A percentile compares a stretch with the other conserved stretches of the same genome.
Conservation (phyloP, 805 yeast genomes). For the Ogataea methanolica region DNA sequence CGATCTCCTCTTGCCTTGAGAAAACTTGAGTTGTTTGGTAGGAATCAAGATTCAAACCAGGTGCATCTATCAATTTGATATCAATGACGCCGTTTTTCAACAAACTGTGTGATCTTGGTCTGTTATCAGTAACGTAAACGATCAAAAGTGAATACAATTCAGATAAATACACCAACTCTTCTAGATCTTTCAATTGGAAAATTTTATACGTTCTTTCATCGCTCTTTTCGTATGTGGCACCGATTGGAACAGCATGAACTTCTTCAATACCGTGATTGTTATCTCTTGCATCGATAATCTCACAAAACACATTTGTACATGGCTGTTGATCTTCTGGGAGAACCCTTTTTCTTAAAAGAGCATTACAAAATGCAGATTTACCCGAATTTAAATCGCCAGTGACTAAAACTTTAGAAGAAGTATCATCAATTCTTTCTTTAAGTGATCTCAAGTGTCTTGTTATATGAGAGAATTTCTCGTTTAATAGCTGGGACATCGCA, state of each 20-base stretch:
- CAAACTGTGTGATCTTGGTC: constrained; percentile 64
- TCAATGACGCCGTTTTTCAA: constrained; percentile 88
- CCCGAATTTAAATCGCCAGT: constrained; percentile 98
- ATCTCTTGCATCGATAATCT: constrained; percentile 78
- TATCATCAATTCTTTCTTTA: constrained; percentile 82
- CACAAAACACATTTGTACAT: constrained; percentile 94
- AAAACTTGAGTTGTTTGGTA: constrained; percentile 93
- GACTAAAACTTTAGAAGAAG: constrained; percentile 87
- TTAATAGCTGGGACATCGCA: constrained; percentile 65
- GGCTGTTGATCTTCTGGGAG: constrained; percentile 98
- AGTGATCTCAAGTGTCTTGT: constrained; percentile 65
- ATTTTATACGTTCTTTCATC: constrained; percentile 65
- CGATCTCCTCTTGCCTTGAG: constrained; percentile 95
- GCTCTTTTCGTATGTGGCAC: constrained; percentile 41
- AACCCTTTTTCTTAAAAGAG: constrained; percentile 68
- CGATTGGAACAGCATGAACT: constrained; percentile 83
- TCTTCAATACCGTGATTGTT: constrained; percentile 70
- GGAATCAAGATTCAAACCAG: constrained; percentile 91
- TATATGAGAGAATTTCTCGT: constrained; percentile 61
- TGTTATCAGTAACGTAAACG: constrained; percentile 74
- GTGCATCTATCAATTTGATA: constrained; percentile 91
- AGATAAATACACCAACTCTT: constrained; percentile 66
- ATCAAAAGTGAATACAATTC: constrained; percentile 70
- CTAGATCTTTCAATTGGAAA: constrained; percentile 50
- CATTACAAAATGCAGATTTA: constrained; percentile 92